A percentile compares a stretch with the other conserved stretches of the same genome.
phyloP scores from a whole-genome alignment of 257 asterid species.

The Solanum etuberosum region DNA sequence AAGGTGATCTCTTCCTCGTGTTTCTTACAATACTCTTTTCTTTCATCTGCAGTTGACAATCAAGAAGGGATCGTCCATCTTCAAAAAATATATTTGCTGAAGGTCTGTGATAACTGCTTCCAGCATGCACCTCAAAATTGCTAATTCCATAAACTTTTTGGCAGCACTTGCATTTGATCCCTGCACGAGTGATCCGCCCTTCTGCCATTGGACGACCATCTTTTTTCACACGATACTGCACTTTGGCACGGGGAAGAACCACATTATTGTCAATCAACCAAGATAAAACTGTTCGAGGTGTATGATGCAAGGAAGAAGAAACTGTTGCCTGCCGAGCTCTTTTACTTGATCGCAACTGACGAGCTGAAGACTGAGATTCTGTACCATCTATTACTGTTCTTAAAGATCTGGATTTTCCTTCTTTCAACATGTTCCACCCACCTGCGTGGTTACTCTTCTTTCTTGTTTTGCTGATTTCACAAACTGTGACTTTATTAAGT shows the following conservation, averaged over 20 bases:
- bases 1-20: slow-evolving; percentile 12
- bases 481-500: slow-evolving; percentile 7
- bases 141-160: slow-evolving; percentile 30
- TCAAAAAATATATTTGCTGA: slow-evolving; percentile 45
- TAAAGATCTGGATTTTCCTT: slow-evolving; percentile 12
- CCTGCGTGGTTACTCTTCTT: slow-evolving; percentile 18
- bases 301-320: slow-evolving; percentile 31
- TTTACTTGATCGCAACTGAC: slow-evolving; percentile 34
- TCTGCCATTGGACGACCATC: slow-evolving; percentile 22
- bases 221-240: slow-evolving; percentile 27
- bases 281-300: slow-evolving; percentile 56
- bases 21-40: not conserved
- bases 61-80: slow-evolving; percentile 56
- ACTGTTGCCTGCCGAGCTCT: slow-evolving; percentile 23
- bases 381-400: slow-evolving; percentile 10
- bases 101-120: slow-evolving; percentile 34
- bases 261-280: slow-evolving; percentile 61
- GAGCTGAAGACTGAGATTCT: slow-evolving; percentile 20
- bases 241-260: slow-evolving; percentile 46
- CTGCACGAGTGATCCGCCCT: slow-evolving; percentile 53
- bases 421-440: slow-evolving; percentile 15
- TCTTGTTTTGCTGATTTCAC: slow-evolving; percentile 5
- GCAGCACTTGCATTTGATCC: slow-evolving; percentile 66
- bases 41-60: slow-evolving; percentile 47
- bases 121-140: slow-evolving; percentile 53